phyloP scores from a whole-genome alignment of 768 basidiomycete species.

The Paxillus involutus region DNA sequence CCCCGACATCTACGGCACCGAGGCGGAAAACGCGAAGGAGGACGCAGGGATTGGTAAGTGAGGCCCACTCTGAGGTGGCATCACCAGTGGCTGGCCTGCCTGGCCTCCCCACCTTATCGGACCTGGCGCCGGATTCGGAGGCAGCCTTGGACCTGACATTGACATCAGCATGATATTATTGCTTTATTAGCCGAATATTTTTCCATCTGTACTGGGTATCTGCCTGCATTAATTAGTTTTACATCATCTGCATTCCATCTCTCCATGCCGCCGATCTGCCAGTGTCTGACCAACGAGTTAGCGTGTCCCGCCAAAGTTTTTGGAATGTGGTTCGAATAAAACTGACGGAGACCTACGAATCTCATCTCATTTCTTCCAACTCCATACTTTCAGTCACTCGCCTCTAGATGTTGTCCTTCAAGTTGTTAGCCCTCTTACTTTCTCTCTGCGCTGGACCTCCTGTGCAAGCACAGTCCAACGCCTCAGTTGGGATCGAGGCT shows the following conservation, averaged over 20 bases:
- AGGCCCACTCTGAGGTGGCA: slow-evolving; percentile 24
- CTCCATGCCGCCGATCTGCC: background rate
- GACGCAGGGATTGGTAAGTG: slow-evolving; percentile 37
- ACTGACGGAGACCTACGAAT: background rate
- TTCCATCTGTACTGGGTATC: slow-evolving; percentile 33
- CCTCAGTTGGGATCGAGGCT: slow-evolving; percentile 49
- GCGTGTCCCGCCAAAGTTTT: background rate
- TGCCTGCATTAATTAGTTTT: slow-evolving; percentile 25
- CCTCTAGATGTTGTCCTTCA: slow-evolving; percentile 15
- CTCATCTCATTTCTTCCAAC: background rate
- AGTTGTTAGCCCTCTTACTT: slow-evolving; percentile 23
- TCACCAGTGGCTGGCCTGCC: slow-evolving; percentile 25
- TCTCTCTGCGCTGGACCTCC: slow-evolving; percentile 37
- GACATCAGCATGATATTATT: slow-evolving; percentile 22
- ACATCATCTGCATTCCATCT: slow-evolving; percentile 15
- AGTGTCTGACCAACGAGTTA: background rate
- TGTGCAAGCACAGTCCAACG: slow-evolving; percentile 46
- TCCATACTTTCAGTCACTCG: background rate
- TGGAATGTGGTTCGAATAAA: slow-evolving; percentile 14
- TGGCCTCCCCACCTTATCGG: slow-evolving; percentile 27
- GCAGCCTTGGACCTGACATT: slow-evolving; percentile 19
- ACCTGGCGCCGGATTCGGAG: slow-evolving; percentile 27
- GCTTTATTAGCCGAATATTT: slow-evolving; percentile 21
- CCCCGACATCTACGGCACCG: slow-evolving; percentile 41
- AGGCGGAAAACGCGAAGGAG: slow-evolving; percentile 29